Percentiles rank a stretch among this genome's conserved stretches.
phyloP scores from a whole-genome alignment of 106 monocot species.

The Dendrobium officinale region DNA sequence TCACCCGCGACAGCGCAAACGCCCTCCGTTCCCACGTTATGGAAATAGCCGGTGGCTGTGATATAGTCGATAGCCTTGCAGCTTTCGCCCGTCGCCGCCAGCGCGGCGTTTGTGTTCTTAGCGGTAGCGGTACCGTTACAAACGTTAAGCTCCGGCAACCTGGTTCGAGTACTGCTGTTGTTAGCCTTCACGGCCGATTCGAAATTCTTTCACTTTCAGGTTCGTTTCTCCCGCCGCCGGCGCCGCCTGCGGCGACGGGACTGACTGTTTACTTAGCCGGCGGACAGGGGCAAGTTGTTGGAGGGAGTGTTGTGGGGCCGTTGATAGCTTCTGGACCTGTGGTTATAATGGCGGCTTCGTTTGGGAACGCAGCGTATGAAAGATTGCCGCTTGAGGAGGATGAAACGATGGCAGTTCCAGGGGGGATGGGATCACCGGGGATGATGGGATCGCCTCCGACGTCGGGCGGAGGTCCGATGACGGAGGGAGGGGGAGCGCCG shows the following conservation, averaged over 20 bases:
- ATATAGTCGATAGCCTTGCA: conserved; percentile 47
- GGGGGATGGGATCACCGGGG: conserved; percentile 16
- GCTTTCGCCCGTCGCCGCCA: conserved; percentile 53
- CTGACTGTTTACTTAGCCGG: conserved; percentile 50
- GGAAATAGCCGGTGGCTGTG: conserved; percentile 50
- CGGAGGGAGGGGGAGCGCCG: conserved; percentile 13
- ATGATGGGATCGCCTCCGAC: conserved; percentile 12
- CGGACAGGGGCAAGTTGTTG: conserved; percentile 66
- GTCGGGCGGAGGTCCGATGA: conserved; percentile 13
- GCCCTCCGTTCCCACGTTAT: conserved; percentile 52
- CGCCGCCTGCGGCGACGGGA: conserved; percentile 43
- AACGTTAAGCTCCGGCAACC: conserved; percentile 70
- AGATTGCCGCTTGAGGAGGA: conserved; percentile 59
- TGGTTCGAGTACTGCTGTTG: conserved; percentile 31
- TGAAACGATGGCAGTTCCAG: neutral
- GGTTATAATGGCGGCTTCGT: conserved; percentile 58
- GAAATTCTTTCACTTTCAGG: conserved; percentile 61
- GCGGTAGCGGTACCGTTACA: conserved; percentile 45
- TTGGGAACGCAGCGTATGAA: conserved; percentile 63
- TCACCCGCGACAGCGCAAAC: conserved; percentile 65
- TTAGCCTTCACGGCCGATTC: conserved; percentile 50
- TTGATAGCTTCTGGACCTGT: conserved; percentile 46
- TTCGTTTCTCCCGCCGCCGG: conserved; percentile 55
- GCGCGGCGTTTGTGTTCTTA: conserved; percentile 51
- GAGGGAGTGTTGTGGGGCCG: conserved; percentile 50